Conservation (phyloP, 805 yeast genomes). For the Myxozyma neglecta region DNA sequence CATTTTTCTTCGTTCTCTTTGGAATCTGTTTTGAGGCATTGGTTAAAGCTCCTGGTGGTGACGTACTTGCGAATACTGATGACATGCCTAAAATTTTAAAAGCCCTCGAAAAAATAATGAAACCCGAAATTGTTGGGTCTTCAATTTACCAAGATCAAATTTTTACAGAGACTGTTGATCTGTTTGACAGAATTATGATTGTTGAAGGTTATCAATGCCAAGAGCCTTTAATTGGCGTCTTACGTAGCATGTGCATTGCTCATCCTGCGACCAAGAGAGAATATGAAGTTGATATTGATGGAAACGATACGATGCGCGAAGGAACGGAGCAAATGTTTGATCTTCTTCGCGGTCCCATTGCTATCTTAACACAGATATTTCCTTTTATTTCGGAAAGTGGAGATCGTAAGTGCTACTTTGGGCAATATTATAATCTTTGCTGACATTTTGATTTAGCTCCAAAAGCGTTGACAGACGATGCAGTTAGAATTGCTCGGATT, state of each 20-base stretch:
- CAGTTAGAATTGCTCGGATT: constrained; percentile 33
- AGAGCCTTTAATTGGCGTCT: constrained; percentile 53
- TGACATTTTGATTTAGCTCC: constrained; percentile 1
- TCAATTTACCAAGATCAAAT: constrained; percentile 65
- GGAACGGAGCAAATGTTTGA: constrained; percentile 83
- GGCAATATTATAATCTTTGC: neutral
- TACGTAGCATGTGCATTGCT: constrained; percentile 53
- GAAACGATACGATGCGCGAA: constrained; percentile 47
- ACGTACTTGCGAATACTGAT: constrained; percentile 32
- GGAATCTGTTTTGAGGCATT: constrained; percentile 81
- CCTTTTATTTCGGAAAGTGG: constrained; percentile 58
- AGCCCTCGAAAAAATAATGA: constrained; percentile 58
- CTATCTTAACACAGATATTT: constrained; percentile 58
- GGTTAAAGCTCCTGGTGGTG: constrained; percentile 45
- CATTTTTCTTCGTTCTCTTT: constrained; percentile 73
- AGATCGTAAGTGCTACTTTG: neutral
- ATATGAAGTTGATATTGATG: constrained; percentile 30
- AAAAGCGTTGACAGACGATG: constrained; percentile 20
- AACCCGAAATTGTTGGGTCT: constrained; percentile 56
- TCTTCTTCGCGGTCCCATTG: constrained; percentile 64
- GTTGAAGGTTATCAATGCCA: constrained; percentile 55
- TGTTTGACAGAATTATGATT: constrained; percentile 69
- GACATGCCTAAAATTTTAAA: constrained; percentile 45
- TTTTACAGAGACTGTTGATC: constrained; percentile 71
- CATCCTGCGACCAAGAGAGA: constrained; percentile 40